Conservation (phyloP, 73 alveolate genomes). For the Symbiodinium natans region DNA sequence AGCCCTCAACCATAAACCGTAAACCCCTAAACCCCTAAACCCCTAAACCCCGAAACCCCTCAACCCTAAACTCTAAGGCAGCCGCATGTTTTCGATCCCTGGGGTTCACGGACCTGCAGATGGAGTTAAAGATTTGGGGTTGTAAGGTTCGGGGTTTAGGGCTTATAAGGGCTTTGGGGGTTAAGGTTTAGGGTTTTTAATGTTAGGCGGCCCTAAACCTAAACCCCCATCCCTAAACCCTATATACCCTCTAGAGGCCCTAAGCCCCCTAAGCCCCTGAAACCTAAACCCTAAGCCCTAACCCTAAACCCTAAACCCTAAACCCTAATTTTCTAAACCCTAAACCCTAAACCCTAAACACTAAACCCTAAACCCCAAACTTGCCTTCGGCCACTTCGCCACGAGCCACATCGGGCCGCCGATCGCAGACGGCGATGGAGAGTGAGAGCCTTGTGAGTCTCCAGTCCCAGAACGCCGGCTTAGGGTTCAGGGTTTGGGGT, state of each 20-base stretch:
- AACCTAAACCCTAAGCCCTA: too few species aligned
- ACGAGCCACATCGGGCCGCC: conserved; percentile 81
- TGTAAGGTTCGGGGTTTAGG: not conserved
- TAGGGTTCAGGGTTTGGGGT: not conserved
- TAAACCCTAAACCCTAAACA: not conserved
- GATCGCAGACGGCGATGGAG: conserved; percentile 62
- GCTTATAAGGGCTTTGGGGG: not conserved
- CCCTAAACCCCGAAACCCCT: too few species aligned
- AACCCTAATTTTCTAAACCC: too few species aligned
- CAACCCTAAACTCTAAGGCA: too few species aligned
- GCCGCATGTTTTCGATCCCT: too few species aligned
- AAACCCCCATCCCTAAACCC: not conserved
- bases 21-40: too few species aligned
- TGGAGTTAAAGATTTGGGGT: too few species aligned
- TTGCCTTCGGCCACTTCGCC: conserved; percentile 64
- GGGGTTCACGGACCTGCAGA: too few species aligned
- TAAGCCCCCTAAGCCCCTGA: not conserved
- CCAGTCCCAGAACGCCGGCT: too few species aligned
- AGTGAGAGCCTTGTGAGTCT: not conserved
- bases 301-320: too few species aligned
- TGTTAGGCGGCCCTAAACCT: not conserved
- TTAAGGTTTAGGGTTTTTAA: too few species aligned
- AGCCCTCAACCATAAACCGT: too few species aligned
- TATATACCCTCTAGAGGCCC: not conserved
- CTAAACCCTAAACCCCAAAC: not conserved